These are phyloP conservation scores for Funneliformis caledonium DNA, from an alignment of 371 early-diverging fungal genomes.

Conservation along the genomic window DNA sequence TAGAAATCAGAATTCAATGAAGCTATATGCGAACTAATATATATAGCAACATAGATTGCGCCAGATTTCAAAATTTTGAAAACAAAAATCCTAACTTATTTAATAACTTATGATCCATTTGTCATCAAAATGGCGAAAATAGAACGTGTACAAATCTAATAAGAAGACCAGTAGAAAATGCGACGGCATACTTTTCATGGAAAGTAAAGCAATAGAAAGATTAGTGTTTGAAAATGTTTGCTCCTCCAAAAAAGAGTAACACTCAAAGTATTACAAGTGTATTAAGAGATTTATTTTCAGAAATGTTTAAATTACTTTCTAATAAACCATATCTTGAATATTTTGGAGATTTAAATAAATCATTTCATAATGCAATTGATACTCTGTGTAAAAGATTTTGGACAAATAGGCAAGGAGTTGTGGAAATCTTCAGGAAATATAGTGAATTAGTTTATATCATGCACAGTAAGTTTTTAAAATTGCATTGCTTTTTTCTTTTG, in stretches of 20 bases:
- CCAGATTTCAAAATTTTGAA: slow-evolving; percentile 19
- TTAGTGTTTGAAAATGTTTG: slow-evolving; percentile 14
- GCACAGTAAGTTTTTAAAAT: slow-evolving; percentile 3
- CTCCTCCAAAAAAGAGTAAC: slow-evolving; percentile 4
- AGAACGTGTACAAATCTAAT: slow-evolving; percentile 6
- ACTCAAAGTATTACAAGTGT: not conserved
- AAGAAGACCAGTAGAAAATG: slow-evolving; percentile 6
- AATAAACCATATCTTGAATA: not conserved
- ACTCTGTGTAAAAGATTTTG: not conserved
- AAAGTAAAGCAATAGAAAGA: slow-evolving; percentile 9
- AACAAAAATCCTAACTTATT: not conserved
- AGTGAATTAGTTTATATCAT: not conserved
- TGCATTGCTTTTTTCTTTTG: not conserved
- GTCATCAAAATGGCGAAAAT: slow-evolving; percentile 12
- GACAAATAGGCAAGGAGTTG: slow-evolving; percentile 4
- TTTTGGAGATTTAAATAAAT: not conserved
- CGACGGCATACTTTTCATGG: not conserved
- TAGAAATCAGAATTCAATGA: slow-evolving; percentile 13
- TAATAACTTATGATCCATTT: not conserved
- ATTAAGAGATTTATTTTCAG: not conserved
- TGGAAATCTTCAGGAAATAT: not conserved
- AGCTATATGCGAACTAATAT: not conserved
- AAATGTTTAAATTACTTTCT: slow-evolving; percentile 4
- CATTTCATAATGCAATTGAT: not conserved
- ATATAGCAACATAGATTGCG: not conserved